Evolutionary conservation across 148 eudicot species (phyloP).

Genomic region (Rhododendron williamsianum): DNA sequence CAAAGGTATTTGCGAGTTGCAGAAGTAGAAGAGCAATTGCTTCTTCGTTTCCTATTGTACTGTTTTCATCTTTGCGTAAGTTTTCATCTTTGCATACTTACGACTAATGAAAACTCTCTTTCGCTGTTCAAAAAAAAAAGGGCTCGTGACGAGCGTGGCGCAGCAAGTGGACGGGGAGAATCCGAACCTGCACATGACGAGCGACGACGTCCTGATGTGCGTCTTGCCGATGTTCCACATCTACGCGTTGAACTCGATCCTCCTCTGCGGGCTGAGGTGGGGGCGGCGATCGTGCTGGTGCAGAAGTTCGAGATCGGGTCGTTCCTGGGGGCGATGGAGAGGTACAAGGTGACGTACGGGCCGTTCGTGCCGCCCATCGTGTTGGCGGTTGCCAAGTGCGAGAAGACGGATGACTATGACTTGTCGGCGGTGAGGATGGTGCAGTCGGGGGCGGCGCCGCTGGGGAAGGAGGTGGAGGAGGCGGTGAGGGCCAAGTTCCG

Average conservation of each 20-base stretch:
- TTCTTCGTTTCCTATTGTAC: too few species aligned
- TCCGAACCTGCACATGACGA: conserved; percentile 55
- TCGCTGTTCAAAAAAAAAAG: neutral
- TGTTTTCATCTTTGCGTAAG: neutral
- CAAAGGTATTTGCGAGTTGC: conserved; percentile 13
- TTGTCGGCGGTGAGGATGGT: conserved; percentile 56
- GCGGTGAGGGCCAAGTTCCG: conserved; percentile 60
- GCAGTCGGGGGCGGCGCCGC: conserved; percentile 92
- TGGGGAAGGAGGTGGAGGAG: conserved; percentile 90
- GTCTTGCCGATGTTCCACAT: conserved; percentile 76
- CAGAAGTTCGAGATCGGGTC: conserved; percentile 63
- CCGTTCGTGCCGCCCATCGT: conserved; percentile 93
- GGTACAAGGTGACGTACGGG: conserved; percentile 60
- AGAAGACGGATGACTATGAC: conserved; percentile 53
- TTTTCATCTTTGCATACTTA: neutral
- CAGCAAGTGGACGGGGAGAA: conserved; percentile 94
- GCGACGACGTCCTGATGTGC: conserved; percentile 66
- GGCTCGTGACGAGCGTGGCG: conserved; percentile 66
- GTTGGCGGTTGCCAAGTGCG: conserved; percentile 63
- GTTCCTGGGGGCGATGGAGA: conserved; percentile 45
- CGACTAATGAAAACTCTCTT: neutral
- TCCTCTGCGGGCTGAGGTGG: conserved; percentile 64
- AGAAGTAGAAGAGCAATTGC: too few species aligned
- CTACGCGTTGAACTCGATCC: conserved; percentile 62
- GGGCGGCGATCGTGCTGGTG: conserved; percentile 58